Percentiles rank a stretch among this genome's conserved stretches.
Evolutionary conservation across 2,329 filamentous ascomycete species (phyloP).

Genomic region (Cladobotryum mycophilum): DNA sequence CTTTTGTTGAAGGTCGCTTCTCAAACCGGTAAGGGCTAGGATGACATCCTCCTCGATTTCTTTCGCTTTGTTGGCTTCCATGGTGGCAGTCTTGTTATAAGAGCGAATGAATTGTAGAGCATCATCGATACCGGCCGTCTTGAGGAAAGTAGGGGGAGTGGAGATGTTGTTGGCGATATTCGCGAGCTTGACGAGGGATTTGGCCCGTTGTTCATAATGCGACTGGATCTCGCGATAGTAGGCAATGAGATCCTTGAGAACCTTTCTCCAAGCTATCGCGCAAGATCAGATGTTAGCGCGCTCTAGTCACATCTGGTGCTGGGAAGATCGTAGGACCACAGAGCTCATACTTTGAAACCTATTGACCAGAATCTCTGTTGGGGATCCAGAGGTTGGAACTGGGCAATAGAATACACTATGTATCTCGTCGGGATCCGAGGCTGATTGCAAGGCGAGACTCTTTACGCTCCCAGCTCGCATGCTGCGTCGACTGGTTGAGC

Average conservation of each 20-base stretch:
- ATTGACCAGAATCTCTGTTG: slow-evolving; percentile 79
- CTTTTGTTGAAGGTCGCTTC: slow-evolving; percentile 87
- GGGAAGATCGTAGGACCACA: background rate
- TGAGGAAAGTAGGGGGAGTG: slow-evolving; percentile 68
- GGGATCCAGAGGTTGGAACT: slow-evolving; percentile 78
- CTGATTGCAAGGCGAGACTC: slow-evolving; percentile 68
- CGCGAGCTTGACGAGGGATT: slow-evolving; percentile 73
- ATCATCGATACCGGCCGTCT: slow-evolving; percentile 79
- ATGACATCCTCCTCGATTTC: slow-evolving; percentile 93
- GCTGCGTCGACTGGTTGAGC: slow-evolving; percentile 74
- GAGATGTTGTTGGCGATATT: slow-evolving; percentile 77
- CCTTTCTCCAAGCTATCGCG: slow-evolving; percentile 76
- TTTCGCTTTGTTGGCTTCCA: slow-evolving; percentile 79
- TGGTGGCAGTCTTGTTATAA: slow-evolving; percentile 74
- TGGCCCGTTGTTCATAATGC: slow-evolving; percentile 80
- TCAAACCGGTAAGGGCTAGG: slow-evolving; percentile 72
- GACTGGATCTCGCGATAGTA: slow-evolving; percentile 91
- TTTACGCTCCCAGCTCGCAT: slow-evolving; percentile 80
- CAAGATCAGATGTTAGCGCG: slow-evolving; percentile 1
- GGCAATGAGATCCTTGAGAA: slow-evolving; percentile 86
- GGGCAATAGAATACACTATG: slow-evolving; percentile 87
- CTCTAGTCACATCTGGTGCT: background rate
- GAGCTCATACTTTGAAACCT: slow-evolving; percentile 72
- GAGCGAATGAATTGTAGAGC: slow-evolving; percentile 72
- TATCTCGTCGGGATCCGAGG: slow-evolving; percentile 59